Base-by-base conservation (phyloP, 768 basidiomycete species). In the Lactifluus pinguis region DNA sequence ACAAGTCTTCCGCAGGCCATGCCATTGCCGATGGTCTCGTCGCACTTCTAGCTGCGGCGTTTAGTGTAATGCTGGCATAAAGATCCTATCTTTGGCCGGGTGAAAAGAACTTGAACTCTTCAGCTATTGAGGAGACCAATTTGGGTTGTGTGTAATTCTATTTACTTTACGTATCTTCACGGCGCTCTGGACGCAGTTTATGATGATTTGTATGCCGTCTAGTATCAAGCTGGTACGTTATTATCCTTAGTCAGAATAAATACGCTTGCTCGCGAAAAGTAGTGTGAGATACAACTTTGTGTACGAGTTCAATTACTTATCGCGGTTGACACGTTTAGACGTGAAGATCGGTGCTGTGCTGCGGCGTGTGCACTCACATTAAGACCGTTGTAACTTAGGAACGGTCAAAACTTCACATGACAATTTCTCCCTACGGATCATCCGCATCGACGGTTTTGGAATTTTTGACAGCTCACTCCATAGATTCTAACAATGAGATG, bases 11-110 rank as follows among this genome's bases (percentile, higher is more conserved):
- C 19, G 50, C 56, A 21, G 9, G 39, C 15, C 61, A 17, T 30
- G 11, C 49, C 21, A 52, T 58, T 58, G 57, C 52, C 25, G 44
- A 53, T 25, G 41, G 61, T n/a, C 6, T 62, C 39, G 7, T 62
- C 39, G 56, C 56, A 15, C 14, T 62, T 10, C 2, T 62, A 5
- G 61, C 57, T 13, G 32, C 48, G 2, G 52, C 30, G 25, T 36
- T 58, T 25, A 52, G 56, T 29, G 45, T 62, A 30, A 29, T 47
- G 8, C 32, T 62, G 17, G 56, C 41, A 14, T 62, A 41, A 58
- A 32, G 14, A 44, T 39, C 10, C 8, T 2, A 2, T 8, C 2
- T 1, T 25, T 6, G 15, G 42, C 13, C 6, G 8, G 4, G 32
- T 6, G 6, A 25, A 34, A 44, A 14, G 49, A 15, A 17, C 29